These are phyloP conservation scores for Smallanthus sonchifolius DNA, from an alignment of 129 eudicot genomes.

Conservation along the genomic window DNA sequence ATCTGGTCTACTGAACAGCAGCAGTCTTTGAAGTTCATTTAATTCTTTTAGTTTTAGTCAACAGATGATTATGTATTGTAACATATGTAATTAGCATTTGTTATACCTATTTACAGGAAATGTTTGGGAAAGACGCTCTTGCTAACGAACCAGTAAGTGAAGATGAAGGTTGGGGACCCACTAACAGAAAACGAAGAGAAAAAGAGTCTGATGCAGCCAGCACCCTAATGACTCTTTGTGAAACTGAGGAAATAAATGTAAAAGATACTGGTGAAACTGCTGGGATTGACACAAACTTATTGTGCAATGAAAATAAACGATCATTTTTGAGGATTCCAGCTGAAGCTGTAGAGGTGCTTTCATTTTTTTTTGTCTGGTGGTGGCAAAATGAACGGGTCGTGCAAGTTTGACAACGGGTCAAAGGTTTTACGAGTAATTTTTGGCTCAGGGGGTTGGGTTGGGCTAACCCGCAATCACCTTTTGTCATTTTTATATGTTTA, in stretches of 20 bases:
- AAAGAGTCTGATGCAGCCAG: slow-evolving; percentile 84
- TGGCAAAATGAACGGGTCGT: not conserved
- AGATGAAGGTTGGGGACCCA: slow-evolving; percentile 98
- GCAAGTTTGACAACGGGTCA: not conserved
- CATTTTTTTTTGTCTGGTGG: not conserved
- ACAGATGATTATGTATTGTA: not conserved
- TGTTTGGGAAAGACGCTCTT: slow-evolving; percentile 82
- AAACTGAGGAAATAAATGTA: slow-evolving; percentile 36
- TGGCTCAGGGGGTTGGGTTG: not conserved
- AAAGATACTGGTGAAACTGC: slow-evolving; percentile 16
- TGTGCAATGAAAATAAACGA: slow-evolving; percentile 34
- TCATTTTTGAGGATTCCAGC: slow-evolving; percentile 60
- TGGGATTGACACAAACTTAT: slow-evolving; percentile 24
- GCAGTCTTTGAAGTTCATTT: not conserved
- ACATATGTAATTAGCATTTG: not conserved
- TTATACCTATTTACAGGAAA: slow-evolving; percentile 46
- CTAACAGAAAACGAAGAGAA: slow-evolving; percentile 58
- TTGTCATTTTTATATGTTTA: not conserved
- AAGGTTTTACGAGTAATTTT: not conserved
- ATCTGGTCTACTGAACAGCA: slow-evolving; percentile 4
- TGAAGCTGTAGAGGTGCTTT: slow-evolving; percentile 69
- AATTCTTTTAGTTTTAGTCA: not conserved
- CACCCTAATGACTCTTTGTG: slow-evolving; percentile 63
- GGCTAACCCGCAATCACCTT: not conserved
- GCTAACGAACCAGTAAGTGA: slow-evolving; percentile 69